Percentiles rank a stretch among this genome's conserved stretches.
Conservation (phyloP, 495 filamentous ascomycete species). For the Aspergillus sparsus region DNA sequence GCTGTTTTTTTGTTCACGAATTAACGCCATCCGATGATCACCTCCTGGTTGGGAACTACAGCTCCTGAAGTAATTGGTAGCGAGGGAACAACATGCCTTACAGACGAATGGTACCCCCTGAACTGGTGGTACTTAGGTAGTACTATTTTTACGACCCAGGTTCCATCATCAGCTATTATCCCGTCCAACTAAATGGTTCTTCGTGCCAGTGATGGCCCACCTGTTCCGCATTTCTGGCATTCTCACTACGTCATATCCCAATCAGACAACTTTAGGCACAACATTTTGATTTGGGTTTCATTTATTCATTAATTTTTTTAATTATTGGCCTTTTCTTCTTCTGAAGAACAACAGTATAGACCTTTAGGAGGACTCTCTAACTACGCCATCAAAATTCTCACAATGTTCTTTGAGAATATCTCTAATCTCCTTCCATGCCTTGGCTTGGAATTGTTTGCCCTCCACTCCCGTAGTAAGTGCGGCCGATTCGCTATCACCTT, state of each 20-base stretch:
- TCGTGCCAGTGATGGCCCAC: background rate
- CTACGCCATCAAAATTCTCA: conserved; percentile 23
- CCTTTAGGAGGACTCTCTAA: conserved; percentile 12
- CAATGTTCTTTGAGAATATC: conserved; percentile 34
- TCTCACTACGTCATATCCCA: background rate
- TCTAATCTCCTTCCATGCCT: conserved; percentile 46
- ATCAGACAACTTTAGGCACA: background rate
- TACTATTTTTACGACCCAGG: background rate
- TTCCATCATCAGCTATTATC: background rate
- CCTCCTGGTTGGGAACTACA: background rate
- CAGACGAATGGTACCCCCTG: background rate
- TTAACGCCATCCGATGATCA: background rate
- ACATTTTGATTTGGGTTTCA: background rate
- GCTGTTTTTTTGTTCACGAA: background rate
- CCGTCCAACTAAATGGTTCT: too few relatives aligned
- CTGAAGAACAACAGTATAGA: background rate
- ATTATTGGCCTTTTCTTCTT: background rate
- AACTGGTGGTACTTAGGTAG: too few relatives aligned
- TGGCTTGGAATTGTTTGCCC: conserved; percentile 37
- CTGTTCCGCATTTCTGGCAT: background rate
- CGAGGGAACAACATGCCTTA: too few relatives aligned
- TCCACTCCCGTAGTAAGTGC: conserved; percentile 37
- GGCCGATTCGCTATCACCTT: conserved; percentile 36
- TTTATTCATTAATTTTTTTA: background rate
- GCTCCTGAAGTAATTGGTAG: too few relatives aligned